phyloP scores from a whole-genome alignment of 2,329 filamentous ascomycete species.

The Aspergillus viridinutans region DNA sequence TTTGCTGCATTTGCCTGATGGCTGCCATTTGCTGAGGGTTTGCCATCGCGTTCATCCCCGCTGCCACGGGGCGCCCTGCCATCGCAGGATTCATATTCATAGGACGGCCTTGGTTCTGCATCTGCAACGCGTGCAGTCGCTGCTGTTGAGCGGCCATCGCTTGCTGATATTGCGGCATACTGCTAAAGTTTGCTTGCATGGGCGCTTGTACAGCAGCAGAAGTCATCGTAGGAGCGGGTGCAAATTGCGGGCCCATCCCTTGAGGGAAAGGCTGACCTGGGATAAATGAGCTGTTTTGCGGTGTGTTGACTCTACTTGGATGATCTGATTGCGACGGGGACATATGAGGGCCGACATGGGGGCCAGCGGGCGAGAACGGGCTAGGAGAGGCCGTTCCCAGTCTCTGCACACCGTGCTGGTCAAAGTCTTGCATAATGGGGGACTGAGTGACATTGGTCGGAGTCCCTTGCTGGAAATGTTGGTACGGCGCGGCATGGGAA shows the following conservation, averaged over 20 bases:
- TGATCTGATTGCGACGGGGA: constrained; percentile 76
- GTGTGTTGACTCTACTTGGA: constrained; percentile 60
- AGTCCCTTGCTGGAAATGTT: constrained; percentile 75
- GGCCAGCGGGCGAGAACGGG: constrained; percentile 74
- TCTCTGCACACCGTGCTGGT: constrained; percentile 64
- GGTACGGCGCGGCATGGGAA: constrained; percentile 65
- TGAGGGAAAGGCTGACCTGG: constrained; percentile 43
- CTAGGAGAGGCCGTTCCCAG: constrained; percentile 91
- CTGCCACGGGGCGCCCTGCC: constrained; percentile 30
- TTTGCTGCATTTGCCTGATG: constrained; percentile 48
- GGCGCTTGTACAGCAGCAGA: constrained; percentile 37
- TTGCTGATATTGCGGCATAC: constrained; percentile 51
- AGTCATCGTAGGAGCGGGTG: constrained; percentile 36
- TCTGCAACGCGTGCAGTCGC: constrained; percentile 72
- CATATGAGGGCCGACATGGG: constrained; percentile 67
- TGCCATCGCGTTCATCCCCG: constrained; percentile 36
- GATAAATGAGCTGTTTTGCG: constrained; percentile 68
- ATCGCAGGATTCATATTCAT: constrained; percentile 42
- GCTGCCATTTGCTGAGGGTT: constrained; percentile 41
- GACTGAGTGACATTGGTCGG: constrained; percentile 85
- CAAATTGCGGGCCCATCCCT: constrained; percentile 41
- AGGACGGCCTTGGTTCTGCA: constrained; percentile 72
- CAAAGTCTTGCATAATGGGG: constrained; percentile 76
- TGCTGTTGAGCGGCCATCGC: constrained; percentile 68
- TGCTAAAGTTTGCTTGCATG: constrained; percentile 48